Percentiles rank a stretch among this genome's conserved stretches.
Conservation (phyloP, 192 early-diverging fungal species). For the Coemansia sp. region DNA sequence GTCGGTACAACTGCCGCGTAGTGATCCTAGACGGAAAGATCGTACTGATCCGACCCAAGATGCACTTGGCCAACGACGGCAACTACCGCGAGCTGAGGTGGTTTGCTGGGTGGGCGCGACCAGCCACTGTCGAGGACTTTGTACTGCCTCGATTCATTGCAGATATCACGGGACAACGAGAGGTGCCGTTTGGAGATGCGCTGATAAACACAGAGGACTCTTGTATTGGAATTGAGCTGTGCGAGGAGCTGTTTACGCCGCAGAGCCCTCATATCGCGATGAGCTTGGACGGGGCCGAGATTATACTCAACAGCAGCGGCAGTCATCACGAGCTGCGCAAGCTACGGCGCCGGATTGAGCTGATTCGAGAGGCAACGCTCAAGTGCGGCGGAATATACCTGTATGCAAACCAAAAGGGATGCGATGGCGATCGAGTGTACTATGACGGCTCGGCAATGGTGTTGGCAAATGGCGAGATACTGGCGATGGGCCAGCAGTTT, state of each 20-base stretch:
- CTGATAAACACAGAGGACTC: slow-evolving; percentile 85
- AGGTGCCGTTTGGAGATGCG: slow-evolving; percentile 89
- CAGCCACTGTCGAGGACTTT: slow-evolving; percentile 69
- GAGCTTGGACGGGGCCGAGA: slow-evolving; percentile 94
- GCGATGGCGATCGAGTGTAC: slow-evolving; percentile 97
- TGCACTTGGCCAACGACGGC: slow-evolving; percentile 95
- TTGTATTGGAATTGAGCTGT: slow-evolving; percentile 91
- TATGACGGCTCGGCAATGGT: slow-evolving; percentile 96
- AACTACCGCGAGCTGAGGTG: slow-evolving; percentile 97
- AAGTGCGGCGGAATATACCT: slow-evolving; percentile 96
- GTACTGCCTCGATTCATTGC: slow-evolving; percentile 81
- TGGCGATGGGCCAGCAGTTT: slow-evolving; percentile 93
- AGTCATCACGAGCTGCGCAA: slow-evolving; percentile 98
- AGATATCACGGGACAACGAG: slow-evolving; percentile 75
- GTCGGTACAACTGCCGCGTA: slow-evolving; percentile 98
- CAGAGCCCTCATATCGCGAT: slow-evolving; percentile 93
- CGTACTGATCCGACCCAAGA: slow-evolving; percentile 95
- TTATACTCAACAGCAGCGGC: slow-evolving; percentile 94
- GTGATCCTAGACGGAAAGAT: slow-evolving; percentile 80
- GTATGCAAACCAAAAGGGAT: slow-evolving; percentile 96
- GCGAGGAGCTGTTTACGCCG: slow-evolving; percentile 98
- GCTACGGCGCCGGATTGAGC: slow-evolving; percentile 79
- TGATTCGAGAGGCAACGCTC: slow-evolving; percentile 87
- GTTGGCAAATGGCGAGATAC: slow-evolving; percentile 83
- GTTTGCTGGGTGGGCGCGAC: slow-evolving; percentile 86